phyloP scores from a whole-genome alignment of 805 yeast species.

The Candida manassasensis region DNA sequence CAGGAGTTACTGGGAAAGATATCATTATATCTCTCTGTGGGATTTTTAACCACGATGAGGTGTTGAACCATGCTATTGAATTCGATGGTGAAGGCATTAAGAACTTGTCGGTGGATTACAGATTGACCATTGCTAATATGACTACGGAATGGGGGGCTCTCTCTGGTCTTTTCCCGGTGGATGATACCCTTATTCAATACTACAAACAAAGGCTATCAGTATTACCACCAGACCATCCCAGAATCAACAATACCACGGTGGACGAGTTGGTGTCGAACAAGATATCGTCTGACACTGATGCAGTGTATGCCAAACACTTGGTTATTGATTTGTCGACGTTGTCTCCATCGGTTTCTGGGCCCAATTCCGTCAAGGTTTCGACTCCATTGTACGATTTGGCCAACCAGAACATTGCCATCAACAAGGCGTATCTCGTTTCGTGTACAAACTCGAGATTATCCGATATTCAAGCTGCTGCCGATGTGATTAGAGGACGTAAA shows the following conservation, averaged over 20 bases:
- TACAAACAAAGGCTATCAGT: constrained; percentile 58
- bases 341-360: constrained; percentile 91
- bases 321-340: constrained; percentile 74
- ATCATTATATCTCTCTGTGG: constrained; percentile 97
- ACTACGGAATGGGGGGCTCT: constrained; percentile 99
- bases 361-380: constrained; percentile 92
- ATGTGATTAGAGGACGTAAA: constrained; percentile 73
- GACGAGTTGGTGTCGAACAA: constrained; percentile 44
- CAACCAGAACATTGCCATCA: constrained; percentile 64
- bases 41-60: constrained; percentile 85
- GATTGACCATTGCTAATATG: constrained; percentile 94
- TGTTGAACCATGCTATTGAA: constrained; percentile 88
- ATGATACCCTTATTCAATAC: constrained; percentile 69
- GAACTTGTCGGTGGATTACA: constrained; percentile 68
- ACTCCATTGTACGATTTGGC: constrained; percentile 74
- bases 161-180: constrained; percentile 97
- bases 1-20: constrained; percentile 93
- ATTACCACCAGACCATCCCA: constrained; percentile 73
- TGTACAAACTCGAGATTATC: constrained; percentile 94
- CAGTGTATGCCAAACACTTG: constrained; percentile 84
- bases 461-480: constrained; percentile 93
- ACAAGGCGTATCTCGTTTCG: constrained; percentile 96
- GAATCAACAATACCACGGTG: constrained; percentile 64
- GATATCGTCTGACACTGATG: constrained; percentile 62
- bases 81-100: constrained; percentile 79